Percentiles rank a stretch among this genome's conserved stretches.
Conservation (phyloP, 345 rosid genomes). For the Psidium guajava region DNA sequence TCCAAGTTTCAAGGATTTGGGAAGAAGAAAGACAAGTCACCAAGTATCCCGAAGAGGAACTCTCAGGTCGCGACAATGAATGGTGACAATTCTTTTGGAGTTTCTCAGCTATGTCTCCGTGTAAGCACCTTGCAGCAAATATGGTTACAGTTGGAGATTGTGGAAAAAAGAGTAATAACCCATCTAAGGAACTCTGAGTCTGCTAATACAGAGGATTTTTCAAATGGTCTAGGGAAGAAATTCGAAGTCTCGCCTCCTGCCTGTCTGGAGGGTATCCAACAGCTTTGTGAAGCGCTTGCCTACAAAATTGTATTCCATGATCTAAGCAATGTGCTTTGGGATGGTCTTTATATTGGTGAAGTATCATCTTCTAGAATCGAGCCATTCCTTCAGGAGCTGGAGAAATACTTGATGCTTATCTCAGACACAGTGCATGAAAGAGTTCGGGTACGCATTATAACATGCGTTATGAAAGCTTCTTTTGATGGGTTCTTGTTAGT, state of each 20-base stretch:
- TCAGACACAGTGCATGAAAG: slow-evolving; percentile 71
- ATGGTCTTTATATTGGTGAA: slow-evolving; percentile 79
- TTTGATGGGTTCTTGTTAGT: slow-evolving; percentile 82
- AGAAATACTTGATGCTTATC: slow-evolving; percentile 44
- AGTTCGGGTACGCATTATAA: slow-evolving; percentile 68
- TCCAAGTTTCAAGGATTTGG: slow-evolving; percentile 88
- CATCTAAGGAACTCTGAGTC: slow-evolving; percentile 92
- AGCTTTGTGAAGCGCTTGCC: slow-evolving; percentile 70
- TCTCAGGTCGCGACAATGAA: slow-evolving; percentile 61
- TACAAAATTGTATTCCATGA: slow-evolving; percentile 83
- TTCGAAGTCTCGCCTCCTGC: slow-evolving; percentile 77
- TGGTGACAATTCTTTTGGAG: slow-evolving; percentile 57
- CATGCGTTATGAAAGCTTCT: slow-evolving; percentile 82
- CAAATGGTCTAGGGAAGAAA: slow-evolving; percentile 71
- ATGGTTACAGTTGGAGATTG: slow-evolving; percentile 55
- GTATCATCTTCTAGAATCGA: slow-evolving; percentile 65
- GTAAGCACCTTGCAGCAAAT: slow-evolving; percentile 75
- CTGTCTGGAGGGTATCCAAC: slow-evolving; percentile 85
- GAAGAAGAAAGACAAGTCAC: slow-evolving; percentile 87
- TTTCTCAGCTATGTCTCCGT: slow-evolving; percentile 66
- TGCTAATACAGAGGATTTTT: slow-evolving; percentile 74
- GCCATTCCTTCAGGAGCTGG: slow-evolving; percentile 66
- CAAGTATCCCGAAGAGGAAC: slow-evolving; percentile 54
- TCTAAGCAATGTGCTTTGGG: slow-evolving; percentile 76
- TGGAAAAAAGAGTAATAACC: slow-evolving; percentile 80